These are phyloP conservation scores for Metrosideros polymorpha DNA, from an alignment of 441 rosid genomes.

Conservation along the genomic window DNA sequence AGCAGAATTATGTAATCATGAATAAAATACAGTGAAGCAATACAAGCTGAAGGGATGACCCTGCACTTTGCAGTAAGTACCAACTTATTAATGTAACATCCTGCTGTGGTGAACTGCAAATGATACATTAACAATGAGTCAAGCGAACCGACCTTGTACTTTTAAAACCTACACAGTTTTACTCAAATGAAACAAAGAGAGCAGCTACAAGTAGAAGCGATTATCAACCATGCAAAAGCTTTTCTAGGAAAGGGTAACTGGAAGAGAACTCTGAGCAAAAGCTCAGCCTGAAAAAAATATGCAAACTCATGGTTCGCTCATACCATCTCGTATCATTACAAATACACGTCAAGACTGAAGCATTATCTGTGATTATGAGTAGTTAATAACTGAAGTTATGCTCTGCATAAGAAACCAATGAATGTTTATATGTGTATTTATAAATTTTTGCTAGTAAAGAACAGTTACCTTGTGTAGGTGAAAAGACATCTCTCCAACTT, in stretches of 20 bases:
- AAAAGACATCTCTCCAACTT: constrained; percentile 91
- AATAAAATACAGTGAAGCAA: not conserved
- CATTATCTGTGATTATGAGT: not conserved
- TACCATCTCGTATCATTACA: not conserved
- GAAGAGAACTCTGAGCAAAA: not conserved
- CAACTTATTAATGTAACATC: not conserved
- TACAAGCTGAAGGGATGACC: not conserved
- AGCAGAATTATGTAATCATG: not conserved
- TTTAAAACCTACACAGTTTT: not conserved
- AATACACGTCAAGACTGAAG: not conserved
- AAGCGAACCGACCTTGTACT: not conserved
- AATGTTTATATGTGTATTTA: not conserved
- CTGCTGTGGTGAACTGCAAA: not conserved
- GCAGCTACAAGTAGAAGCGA: not conserved
- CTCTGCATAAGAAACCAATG: not conserved
- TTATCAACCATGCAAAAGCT: not conserved
- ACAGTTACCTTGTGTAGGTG: constrained; percentile 96
- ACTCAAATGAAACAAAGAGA: not conserved
- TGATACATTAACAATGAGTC: not conserved
- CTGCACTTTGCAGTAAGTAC: not conserved
- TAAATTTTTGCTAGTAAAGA: not conserved
- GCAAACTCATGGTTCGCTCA: not conserved
- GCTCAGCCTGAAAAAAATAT: not conserved
- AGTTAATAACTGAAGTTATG: not conserved
- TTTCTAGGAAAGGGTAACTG: not conserved